Evolutionary conservation across 805 yeast species (phyloP), one percentile per base, ranked within the genome.

Genomic region (Wickerhamiella dianesei): DNA sequence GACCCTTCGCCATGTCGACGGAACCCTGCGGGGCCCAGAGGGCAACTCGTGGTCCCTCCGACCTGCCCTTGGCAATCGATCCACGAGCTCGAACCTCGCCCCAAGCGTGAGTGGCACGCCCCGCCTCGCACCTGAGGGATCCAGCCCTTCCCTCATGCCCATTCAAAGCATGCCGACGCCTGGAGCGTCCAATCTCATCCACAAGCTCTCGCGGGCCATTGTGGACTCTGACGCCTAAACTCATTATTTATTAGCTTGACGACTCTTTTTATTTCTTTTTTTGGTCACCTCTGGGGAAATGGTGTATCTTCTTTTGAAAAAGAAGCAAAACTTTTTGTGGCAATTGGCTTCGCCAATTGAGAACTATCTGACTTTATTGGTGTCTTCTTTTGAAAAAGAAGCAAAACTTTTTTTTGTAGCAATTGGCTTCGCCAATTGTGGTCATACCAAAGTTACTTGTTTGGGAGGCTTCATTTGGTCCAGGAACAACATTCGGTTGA

Each of bases 1-100:
- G 2, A 56, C 59, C 1, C 45, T 57, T 21, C 50, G 59, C 3
- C 59, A 57, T 45, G 32, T 56, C 20, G 59, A 56, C 44, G 52
- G 58, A 13, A 41, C 48, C n/a, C 44, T 53, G 45, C 48, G 53
- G n/a, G 56, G 56, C n/a, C 50, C 50, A 41, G 57, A 54, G 44
- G 46, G 44, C 12, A 25, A 25, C 32, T 6, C 6, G 9, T 25
- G 32, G 32, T 6, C 32, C 9, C 32, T 25, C 21, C 35, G 48
- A n/a, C 43, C 44, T 18, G 16, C 48, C 3, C n/a, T 44, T 18
- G 17, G 41, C 14, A 21, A 22, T 19, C 40, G 48, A 29, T 41
- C n/a, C 35, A 8, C 21, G 35, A 29, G 35, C 22, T 37, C 40
- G 21, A n/a, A n/a, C n/a, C n/a, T n/a, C n/a, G n/a, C n/a, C n/a